Conservation (phyloP, 2,329 filamentous ascomycete genomes). For the Arthrobotrys sphaeroides region DNA sequence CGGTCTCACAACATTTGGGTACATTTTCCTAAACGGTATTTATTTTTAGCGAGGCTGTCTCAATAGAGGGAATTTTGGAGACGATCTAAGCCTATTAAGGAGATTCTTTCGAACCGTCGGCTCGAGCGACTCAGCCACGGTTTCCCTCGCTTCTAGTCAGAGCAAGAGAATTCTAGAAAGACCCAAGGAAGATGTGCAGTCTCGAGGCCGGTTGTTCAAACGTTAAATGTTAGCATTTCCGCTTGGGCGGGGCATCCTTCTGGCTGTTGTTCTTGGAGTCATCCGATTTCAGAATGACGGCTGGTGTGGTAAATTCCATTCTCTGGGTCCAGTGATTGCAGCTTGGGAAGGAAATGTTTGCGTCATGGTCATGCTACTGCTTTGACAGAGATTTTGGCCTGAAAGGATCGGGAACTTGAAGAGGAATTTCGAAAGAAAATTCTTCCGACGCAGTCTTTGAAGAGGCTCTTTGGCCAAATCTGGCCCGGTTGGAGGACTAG, state of each 20-base stretch:
- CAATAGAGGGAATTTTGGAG: neutral
- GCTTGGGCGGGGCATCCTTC: neutral
- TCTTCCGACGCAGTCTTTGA: slow-evolving; percentile 1
- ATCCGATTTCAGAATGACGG: slow-evolving; percentile 9
- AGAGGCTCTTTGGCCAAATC: slow-evolving; percentile 33
- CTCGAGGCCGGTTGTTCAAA: neutral
- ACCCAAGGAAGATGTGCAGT: slow-evolving; percentile 2
- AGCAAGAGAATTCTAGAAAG: slow-evolving; percentile 21
- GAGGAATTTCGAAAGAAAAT: slow-evolving; percentile 36
- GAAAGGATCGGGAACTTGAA: slow-evolving; percentile 4
- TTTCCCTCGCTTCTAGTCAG: slow-evolving; percentile 2
- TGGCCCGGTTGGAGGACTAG: slow-evolving; percentile 9
- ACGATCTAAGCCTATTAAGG: slow-evolving; percentile 20
- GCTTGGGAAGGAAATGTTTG: slow-evolving; percentile 14
- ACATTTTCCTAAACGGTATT: slow-evolving; percentile 7
- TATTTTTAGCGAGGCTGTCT: slow-evolving; percentile 18
- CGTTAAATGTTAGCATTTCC: too few relatives aligned
- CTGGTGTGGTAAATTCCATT: slow-evolving; percentile 12
- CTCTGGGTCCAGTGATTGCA: neutral
- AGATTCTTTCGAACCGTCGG: slow-evolving; percentile 34
- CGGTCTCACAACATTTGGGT: neutral
- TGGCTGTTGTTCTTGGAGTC: slow-evolving; percentile 9
- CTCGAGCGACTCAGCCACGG: slow-evolving; percentile 39
- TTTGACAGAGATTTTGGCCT: neutral
- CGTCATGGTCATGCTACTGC: slow-evolving; percentile 28